Evolutionary conservation across 805 yeast species (phyloP), one percentile per base, ranked within the genome.

Genomic region (Starmerella cellae): DNA sequence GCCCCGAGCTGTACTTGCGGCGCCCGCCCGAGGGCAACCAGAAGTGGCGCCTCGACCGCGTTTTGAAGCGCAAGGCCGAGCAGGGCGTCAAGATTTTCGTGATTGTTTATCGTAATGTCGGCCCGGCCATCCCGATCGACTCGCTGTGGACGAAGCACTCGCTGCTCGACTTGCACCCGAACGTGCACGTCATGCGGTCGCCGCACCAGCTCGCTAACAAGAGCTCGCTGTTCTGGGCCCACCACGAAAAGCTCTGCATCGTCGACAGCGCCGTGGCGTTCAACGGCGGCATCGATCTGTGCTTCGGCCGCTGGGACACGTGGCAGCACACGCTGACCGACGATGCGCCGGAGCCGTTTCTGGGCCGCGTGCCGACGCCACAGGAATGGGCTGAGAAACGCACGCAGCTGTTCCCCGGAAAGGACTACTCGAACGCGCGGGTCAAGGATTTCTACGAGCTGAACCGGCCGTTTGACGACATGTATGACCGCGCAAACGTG

Each of bases 181-280:
- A 91, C 56, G 75, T 91, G 39, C 88, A 82, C 60, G 85, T 88
- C 13, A 72, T 91, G 47, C 73, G 99, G 52, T 87, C 96, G 1
- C 99, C 99, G 4, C 87, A 91, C 53, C 99, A 91, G 59, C 74
- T 91, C 58, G 64, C 83, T 42, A 54, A 54, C 45, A 96, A 91
- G 58, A 82, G 83, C 52, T 88, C 95, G 0, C 81, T 77, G 55
- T 93, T 91, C 59, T 91, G 98, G 98, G 98, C 99, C 0, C 99
- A 91, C 64, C 99, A 91, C 64, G 99, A 91, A 56, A 91, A 91
- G 56, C 60, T 91, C 44, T 76, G 87, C 46, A 72, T 91, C 28
- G 67, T 91, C 45, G 99, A 91, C 60, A 82, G 82, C 50, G 78
- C 87, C 0, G 71, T 85, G 35, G 93, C 93, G 2, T 91, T 88